Evolutionary conservation across 2,329 filamentous ascomycete genomes (phyloP), one percentile per base, ranked within the genome.

Genomic region (Amylocarpus encephaloides): DNA sequence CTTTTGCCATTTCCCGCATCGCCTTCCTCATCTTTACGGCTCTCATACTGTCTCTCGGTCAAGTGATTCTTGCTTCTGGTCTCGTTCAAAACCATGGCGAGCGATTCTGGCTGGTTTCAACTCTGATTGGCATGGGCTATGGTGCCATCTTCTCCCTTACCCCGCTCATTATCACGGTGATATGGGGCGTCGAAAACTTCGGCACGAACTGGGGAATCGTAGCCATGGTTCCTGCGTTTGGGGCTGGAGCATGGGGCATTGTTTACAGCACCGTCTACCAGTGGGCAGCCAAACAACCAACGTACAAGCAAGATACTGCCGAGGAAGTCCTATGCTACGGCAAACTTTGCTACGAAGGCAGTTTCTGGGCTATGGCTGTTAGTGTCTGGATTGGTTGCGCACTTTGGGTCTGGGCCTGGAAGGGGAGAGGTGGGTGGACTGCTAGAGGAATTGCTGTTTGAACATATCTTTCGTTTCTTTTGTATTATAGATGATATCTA

Each of bases 161-260:
- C 0, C 93, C 93, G 2, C 91, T 97, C 57, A 88, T 97, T 50
- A 86, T 96, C 59, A 89, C 85, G n/a, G 90, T 96, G 9, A 92
- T 98, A 41, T 98, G 93, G 93, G 93, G 93, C 22, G 90, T 95
- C 0, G 91, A 97, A 72, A 98, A 97, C 67, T 97, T 98, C 66
- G 93, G 89, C 51, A 98, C 93, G 0, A 97, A 98, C 62, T 98
- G 92, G 83, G 93, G 93, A 9, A 91, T 97, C 54, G 83, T 97
- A 6, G 90, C 91, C 38, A 93, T 94, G 75, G 83, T 92, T 50
- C 93, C 93, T 2, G 93, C 93, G 0, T 70, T 86, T 0, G 93
- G 92, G 0, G 90, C 92, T 0, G 89, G 89, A 0, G 77, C 95
- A 30, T 98, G 92, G 90, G 89, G 91, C 0, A 68, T 93, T 0